phyloP scores from a whole-genome alignment of 306 rosid species.

The Rubus idaeus region DNA sequence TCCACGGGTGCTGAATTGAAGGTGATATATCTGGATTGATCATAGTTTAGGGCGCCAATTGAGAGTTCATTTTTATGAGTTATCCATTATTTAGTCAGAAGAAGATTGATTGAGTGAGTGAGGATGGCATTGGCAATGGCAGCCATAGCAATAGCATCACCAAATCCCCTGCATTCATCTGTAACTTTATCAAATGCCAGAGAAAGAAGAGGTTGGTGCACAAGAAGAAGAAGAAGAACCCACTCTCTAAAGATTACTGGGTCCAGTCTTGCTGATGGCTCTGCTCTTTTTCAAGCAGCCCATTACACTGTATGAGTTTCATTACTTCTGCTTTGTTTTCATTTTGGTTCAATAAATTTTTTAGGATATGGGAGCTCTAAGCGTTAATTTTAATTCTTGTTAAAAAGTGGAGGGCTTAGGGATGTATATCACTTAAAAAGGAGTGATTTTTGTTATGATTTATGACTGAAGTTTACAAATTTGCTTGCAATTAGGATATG shows the following conservation, averaged over 20 bases:
- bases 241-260: slow-evolving; percentile 42
- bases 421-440: neutral
- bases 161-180: slow-evolving; percentile 31
- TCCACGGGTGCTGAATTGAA: neutral
- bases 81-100: neutral
- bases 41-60: slow-evolving; percentile 12
- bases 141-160: slow-evolving; percentile 16
- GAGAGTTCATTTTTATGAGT: neutral
- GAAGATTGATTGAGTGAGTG: neutral
- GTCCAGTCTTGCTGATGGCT: slow-evolving; percentile 61
- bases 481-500: neutral
- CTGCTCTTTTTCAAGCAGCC: slow-evolving; percentile 77
- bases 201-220: slow-evolving; percentile 10
- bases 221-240: slow-evolving; percentile 13
- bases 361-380: too few relatives aligned
- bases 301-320: slow-evolving; percentile 54
- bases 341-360: too few relatives aligned
- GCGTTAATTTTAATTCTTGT: neutral
- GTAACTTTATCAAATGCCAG: slow-evolving; percentile 11
- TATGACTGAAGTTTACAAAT: neutral
- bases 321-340: neutral
- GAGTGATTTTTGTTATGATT: neutral
- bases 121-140: slow-evolving; percentile 21
- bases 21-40: neutral
- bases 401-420: neutral